Conservation (phyloP, 2,329 filamentous ascomycete genomes). For the Boeremia lycopersici region DNA sequence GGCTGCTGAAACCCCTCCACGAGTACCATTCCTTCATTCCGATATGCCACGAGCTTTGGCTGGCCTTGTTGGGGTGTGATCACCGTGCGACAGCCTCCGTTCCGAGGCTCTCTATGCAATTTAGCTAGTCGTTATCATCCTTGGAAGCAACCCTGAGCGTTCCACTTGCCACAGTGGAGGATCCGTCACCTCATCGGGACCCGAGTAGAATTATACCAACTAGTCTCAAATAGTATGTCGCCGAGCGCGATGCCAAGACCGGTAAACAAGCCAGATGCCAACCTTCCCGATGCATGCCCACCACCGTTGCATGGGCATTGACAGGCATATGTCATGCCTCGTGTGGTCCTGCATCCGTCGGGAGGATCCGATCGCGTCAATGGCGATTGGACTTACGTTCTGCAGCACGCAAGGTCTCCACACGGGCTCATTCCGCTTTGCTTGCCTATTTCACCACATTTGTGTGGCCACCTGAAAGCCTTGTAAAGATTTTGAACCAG, state of each 20-base stretch:
- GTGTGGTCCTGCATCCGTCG: background rate
- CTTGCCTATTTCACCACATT: background rate
- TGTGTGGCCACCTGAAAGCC: background rate
- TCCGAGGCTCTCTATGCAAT: background rate
- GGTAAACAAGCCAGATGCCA: background rate
- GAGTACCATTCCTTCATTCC: background rate
- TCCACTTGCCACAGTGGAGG: constrained; percentile 4
- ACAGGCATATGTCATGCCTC: background rate
- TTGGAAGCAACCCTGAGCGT: background rate
- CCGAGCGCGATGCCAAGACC: background rate
- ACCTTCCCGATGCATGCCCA: constrained; percentile 8
- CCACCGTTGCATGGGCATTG: background rate
- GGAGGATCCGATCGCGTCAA: constrained; percentile 2
- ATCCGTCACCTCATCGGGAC: background rate
- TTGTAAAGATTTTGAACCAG: background rate
- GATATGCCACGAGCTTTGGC: background rate
- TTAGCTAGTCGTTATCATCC: background rate
- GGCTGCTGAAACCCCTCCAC: background rate
- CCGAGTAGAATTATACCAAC: background rate
- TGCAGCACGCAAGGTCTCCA: background rate
- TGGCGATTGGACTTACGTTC: background rate
- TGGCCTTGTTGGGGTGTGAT: background rate
- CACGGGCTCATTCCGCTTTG: constrained; percentile 10
- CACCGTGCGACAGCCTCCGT: background rate
- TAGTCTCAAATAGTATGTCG: background rate